Evolutionary conservation across 1,284 basidiomycete species (phyloP).

Genomic region (Xanthoconium separans): DNA sequence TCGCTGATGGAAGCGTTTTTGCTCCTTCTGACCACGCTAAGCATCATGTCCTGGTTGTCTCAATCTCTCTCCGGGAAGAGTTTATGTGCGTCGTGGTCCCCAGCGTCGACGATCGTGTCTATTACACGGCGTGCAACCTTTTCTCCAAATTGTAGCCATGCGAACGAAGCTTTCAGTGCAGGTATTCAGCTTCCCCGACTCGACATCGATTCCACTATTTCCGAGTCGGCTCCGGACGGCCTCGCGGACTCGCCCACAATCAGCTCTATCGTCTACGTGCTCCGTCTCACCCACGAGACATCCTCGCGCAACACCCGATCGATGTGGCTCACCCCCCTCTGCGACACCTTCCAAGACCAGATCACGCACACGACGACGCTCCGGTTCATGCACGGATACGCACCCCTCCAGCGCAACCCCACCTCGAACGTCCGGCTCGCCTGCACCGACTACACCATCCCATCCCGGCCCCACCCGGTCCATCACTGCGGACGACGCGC

Average conservation of each 20-base stretch:
- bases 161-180: conserved; percentile 19
- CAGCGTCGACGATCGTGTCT: conserved; percentile 18
- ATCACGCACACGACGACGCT: conserved; percentile 15
- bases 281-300: conserved; percentile 23
- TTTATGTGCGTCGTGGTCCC: conserved; percentile 25
- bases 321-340: conserved; percentile 15
- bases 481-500: background rate
- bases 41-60: conserved; percentile 23
- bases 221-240: background rate
- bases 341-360: conserved; percentile 10
- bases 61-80: conserved; percentile 16
- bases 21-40: conserved; percentile 14
- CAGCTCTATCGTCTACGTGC: conserved; percentile 6
- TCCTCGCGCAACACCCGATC: conserved; percentile 10
- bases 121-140: conserved; percentile 15
- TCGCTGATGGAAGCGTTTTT: conserved; percentile 11
- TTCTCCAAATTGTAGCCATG: background rate
- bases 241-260: background rate
- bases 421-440: conserved; percentile 5
- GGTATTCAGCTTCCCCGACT: conserved; percentile 19
- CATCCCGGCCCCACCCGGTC: background rate
- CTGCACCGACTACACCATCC: conserved; percentile 16
- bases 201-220: background rate
- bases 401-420: background rate
- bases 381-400: conserved; percentile 18